phyloP scores from a whole-genome alignment of 306 rosid genomes.

The Albizia julibrissin region DNA sequence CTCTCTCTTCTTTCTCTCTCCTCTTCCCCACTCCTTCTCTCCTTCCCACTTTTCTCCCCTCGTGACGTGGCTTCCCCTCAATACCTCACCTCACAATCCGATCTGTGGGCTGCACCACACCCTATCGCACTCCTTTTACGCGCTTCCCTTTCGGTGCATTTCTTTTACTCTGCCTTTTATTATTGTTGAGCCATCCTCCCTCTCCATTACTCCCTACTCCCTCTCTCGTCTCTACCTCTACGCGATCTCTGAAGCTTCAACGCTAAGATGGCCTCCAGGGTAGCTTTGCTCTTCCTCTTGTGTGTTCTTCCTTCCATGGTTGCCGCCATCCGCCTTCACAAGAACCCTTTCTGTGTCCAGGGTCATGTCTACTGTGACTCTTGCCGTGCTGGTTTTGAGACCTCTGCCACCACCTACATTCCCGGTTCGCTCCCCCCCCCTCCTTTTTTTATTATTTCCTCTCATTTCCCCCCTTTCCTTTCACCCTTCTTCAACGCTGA shows the following conservation, averaged over 20 bases:
- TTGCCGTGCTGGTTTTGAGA: slow-evolving; percentile 88
- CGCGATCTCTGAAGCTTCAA: background rate
- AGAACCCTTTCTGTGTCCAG: slow-evolving; percentile 52
- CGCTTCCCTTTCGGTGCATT: slow-evolving; percentile 27
- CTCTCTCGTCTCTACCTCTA: background rate
- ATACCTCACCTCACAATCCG: background rate
- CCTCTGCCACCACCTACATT: slow-evolving; percentile 72
- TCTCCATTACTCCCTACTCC: background rate
- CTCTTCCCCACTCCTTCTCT: background rate
- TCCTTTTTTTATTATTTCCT: background rate
- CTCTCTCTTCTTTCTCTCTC: background rate
- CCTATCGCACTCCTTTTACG: slow-evolving; percentile 2
- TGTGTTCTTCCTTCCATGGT: slow-evolving; percentile 77
- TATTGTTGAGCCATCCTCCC: too few species aligned
- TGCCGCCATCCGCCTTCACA: slow-evolving; percentile 57
- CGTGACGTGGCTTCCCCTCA: background rate
- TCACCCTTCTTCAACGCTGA: background rate
- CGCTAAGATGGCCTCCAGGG: slow-evolving; percentile 45
- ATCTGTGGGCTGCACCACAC: background rate
- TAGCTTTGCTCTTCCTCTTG: slow-evolving; percentile 45
- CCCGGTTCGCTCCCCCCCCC: slow-evolving; percentile 46
- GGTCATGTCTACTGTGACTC: slow-evolving; percentile 80
- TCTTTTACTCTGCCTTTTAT: slow-evolving; percentile 15
- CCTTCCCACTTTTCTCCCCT: background rate
- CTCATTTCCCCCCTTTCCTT: background rate